A percentile compares a stretch with the other conserved stretches of the same genome.
These are phyloP conservation scores for Heterobasidion irregulare DNA, from an alignment of 1,284 basidiomycete genomes.

Conservation along the genomic window DNA sequence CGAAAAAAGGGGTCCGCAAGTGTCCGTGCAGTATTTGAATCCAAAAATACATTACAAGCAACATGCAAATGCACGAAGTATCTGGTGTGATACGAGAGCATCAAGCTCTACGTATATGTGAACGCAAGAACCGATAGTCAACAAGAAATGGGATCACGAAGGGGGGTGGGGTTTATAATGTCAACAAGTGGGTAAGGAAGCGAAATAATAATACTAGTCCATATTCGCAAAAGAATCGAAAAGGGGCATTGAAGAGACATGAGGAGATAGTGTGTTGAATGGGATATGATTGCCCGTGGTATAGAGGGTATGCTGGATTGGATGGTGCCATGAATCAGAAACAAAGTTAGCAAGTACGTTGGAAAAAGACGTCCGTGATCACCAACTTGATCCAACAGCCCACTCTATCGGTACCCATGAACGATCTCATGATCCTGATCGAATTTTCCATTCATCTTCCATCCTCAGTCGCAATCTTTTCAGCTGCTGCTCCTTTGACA, in stretches of 20 bases:
- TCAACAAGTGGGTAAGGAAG: background rate
- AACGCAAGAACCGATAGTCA: background rate
- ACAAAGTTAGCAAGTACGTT: too few relatives aligned
- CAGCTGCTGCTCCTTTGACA: conserved; percentile 56
- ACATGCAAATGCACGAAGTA: background rate
- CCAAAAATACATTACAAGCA: background rate
- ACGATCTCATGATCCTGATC: background rate
- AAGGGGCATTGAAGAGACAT: background rate
- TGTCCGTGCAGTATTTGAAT: conserved; percentile 1
- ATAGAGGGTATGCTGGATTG: too few relatives aligned
- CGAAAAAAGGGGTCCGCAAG: background rate
- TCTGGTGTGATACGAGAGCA: background rate
- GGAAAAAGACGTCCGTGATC: too few relatives aligned
- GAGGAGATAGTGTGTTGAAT: background rate
- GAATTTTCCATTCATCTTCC: conserved; percentile 27
- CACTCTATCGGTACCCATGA: too few relatives aligned
- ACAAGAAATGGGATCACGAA: background rate
- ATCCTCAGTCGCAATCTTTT: conserved; percentile 48
- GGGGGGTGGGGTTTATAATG: background rate
- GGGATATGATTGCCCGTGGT: too few relatives aligned
- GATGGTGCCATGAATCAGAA: too few relatives aligned
- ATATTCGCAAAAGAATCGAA: background rate
- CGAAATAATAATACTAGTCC: background rate
- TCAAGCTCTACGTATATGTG: background rate
- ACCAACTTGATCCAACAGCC: too few relatives aligned